phyloP scores from a whole-genome alignment of 192 early-diverging fungal genomes.

The Coemansia asiatica region DNA sequence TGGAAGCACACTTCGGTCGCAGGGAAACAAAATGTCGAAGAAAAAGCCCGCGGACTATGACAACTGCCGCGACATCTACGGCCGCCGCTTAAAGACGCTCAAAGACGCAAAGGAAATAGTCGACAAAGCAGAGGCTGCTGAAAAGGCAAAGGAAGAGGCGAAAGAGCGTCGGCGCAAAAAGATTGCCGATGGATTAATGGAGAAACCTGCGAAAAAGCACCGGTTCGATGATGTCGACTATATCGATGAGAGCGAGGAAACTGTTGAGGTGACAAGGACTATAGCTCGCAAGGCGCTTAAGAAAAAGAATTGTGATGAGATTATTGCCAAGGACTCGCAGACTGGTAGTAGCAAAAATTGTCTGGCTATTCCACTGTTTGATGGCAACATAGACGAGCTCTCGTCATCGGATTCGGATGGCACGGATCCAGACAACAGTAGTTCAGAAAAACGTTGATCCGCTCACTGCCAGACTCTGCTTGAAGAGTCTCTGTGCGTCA shows the following conservation, averaged over 20 bases:
- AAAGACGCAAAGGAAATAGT: constrained; percentile 85
- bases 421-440: neutral
- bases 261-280: constrained; percentile 61
- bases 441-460: neutral
- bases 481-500: too few relatives aligned
- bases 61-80: constrained; percentile 89
- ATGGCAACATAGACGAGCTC: constrained; percentile 23
- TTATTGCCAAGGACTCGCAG: neutral
- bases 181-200: constrained; percentile 76
- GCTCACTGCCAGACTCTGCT: neutral
- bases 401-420: constrained; percentile 5
- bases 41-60: constrained; percentile 92
- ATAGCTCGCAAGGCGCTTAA: constrained; percentile 52
- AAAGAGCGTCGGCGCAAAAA: constrained; percentile 77
- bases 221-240: constrained; percentile 85
- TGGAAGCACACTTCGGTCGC: constrained; percentile 89
- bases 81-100: constrained; percentile 81
- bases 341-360: neutral
- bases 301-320: neutral
- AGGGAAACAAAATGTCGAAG: constrained; percentile 84
- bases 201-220: constrained; percentile 66
- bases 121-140: constrained; percentile 22
- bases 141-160: constrained; percentile 26
- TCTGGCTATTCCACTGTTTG: constrained; percentile 34
- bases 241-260: constrained; percentile 64